A percentile compares a stretch with the other conserved stretches of the same genome.
phyloP scores from a whole-genome alignment of 805 yeast species.

The Lipomyces spencermartinsiae region DNA sequence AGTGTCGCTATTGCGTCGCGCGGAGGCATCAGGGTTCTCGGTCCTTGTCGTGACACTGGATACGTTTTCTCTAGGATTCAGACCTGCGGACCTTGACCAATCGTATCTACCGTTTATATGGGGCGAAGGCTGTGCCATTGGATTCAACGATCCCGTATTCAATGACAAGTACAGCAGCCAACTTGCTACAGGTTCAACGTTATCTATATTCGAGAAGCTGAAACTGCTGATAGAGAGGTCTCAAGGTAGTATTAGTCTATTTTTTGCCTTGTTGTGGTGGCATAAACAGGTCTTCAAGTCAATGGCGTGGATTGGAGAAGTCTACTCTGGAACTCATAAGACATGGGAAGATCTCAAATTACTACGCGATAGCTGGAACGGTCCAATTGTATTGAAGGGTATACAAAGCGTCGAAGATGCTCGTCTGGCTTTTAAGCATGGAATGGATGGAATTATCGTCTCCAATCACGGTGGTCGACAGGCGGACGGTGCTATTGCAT shows the following conservation, averaged over 20 bases:
- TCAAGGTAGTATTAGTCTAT: slow-evolving; percentile 8
- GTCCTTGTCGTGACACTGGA: slow-evolving; percentile 39
- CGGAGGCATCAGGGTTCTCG: slow-evolving; percentile 32
- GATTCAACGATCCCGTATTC: slow-evolving; percentile 43
- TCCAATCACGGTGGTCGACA: slow-evolving; percentile 81
- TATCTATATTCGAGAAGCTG: background rate
- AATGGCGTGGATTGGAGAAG: slow-evolving; percentile 31
- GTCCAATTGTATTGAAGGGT: slow-evolving; percentile 62
- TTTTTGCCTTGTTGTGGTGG: slow-evolving; percentile 14
- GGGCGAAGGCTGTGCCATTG: slow-evolving; percentile 42
- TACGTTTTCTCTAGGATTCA: slow-evolving; percentile 39
- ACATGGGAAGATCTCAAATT: slow-evolving; percentile 36
- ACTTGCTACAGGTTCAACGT: slow-evolving; percentile 10
- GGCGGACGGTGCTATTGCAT: slow-evolving; percentile 63
- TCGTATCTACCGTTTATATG: slow-evolving; percentile 41
- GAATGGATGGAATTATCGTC: slow-evolving; percentile 69
- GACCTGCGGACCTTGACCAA: slow-evolving; percentile 43
- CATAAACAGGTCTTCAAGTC: slow-evolving; percentile 21
- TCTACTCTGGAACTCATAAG: slow-evolving; percentile 28
- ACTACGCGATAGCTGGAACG: slow-evolving; percentile 36
- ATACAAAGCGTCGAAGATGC: slow-evolving; percentile 75
- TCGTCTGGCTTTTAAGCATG: slow-evolving; percentile 64
- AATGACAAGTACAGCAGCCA: slow-evolving; percentile 34
- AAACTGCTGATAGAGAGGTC: slow-evolving; percentile 20
- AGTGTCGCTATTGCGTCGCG: slow-evolving; percentile 31